Evolutionary conservation across 345 rosid genomes (phyloP).

Genomic region (Iberis pinnata): DNA sequence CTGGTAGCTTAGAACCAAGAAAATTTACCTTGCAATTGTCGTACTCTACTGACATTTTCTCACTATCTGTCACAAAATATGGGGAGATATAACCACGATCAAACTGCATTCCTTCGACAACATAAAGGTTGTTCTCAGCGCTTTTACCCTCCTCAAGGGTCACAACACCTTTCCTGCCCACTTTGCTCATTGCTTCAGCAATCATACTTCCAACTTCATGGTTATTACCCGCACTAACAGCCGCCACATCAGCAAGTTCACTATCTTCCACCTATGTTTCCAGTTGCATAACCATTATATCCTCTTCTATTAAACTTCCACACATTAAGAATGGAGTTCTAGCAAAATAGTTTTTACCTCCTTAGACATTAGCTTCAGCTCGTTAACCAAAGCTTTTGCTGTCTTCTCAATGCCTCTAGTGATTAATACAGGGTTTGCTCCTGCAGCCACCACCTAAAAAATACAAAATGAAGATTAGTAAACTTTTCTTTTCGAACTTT

Average conservation of each 20-base stretch:
- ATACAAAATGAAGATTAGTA: no score
- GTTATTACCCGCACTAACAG: conserved; percentile 97
- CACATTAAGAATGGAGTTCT: neutral
- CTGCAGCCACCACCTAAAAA: conserved; percentile 91
- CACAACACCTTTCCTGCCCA: conserved; percentile 95
- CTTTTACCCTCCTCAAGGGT: conserved; percentile 99
- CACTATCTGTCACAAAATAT: conserved; percentile 91
- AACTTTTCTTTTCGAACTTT: neutral
- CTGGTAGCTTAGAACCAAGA: neutral
- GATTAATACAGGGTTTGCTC: conserved; percentile 92
- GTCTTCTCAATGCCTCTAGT: conserved; percentile 98
- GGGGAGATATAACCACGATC: conserved; percentile 99
- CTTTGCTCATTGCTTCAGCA: conserved; percentile 97
- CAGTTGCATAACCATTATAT: no score
- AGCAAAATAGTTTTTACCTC: conserved; percentile 48
- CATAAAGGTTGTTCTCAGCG: conserved; percentile 89
- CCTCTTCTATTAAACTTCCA: no score
- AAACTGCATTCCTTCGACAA: conserved; percentile 99
- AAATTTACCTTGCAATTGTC: conserved; percentile 89
- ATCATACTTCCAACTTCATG: conserved; percentile 92
- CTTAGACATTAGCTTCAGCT: conserved; percentile 75
- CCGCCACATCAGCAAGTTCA: conserved; percentile 98
- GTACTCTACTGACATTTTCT: conserved; percentile 93
- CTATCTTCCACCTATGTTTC: conserved; percentile 94
- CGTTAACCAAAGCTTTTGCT: conserved; percentile 66